Conservation (phyloP, 2,329 filamentous ascomycete species). For the Neodidymelliopsis sp. region DNA sequence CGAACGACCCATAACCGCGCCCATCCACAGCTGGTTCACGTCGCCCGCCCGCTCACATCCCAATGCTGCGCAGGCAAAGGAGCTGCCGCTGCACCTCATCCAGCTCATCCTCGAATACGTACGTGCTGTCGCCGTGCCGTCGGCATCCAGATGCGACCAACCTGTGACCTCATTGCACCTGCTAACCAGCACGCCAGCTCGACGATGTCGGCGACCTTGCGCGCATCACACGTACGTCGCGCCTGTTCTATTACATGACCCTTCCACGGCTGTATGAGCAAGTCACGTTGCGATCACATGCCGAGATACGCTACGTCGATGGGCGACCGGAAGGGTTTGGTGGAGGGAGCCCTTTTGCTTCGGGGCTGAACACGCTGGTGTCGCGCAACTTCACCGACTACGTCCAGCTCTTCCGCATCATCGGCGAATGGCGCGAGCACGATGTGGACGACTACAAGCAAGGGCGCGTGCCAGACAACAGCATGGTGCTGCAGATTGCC, state of each 20-base stretch:
- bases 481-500: constrained; percentile 69
- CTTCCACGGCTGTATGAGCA: constrained; percentile 66
- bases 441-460: constrained; percentile 65
- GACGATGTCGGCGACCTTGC: constrained; percentile 66
- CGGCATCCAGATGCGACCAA: not conserved
- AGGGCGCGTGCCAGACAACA: constrained; percentile 68
- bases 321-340: constrained; percentile 67
- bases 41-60: constrained; percentile 43
- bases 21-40: constrained; percentile 43
- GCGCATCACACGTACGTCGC: constrained; percentile 65
- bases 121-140: constrained; percentile 34
- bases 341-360: constrained; percentile 68
- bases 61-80: constrained; percentile 39
- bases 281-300: constrained; percentile 65
- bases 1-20: constrained; percentile 35
- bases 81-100: constrained; percentile 66
- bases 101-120: constrained; percentile 64
- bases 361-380: constrained; percentile 69
- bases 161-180: constrained; percentile 23
- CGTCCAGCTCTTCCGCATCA: constrained; percentile 60
- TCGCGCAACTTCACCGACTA: constrained; percentile 62
- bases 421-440: constrained; percentile 65
- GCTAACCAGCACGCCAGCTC: constrained; percentile 51
- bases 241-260: constrained; percentile 70
- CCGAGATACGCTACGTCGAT: constrained; percentile 64